phyloP scores from a whole-genome alignment of 139 green algal species.

The Chlorella sp. region DNA sequence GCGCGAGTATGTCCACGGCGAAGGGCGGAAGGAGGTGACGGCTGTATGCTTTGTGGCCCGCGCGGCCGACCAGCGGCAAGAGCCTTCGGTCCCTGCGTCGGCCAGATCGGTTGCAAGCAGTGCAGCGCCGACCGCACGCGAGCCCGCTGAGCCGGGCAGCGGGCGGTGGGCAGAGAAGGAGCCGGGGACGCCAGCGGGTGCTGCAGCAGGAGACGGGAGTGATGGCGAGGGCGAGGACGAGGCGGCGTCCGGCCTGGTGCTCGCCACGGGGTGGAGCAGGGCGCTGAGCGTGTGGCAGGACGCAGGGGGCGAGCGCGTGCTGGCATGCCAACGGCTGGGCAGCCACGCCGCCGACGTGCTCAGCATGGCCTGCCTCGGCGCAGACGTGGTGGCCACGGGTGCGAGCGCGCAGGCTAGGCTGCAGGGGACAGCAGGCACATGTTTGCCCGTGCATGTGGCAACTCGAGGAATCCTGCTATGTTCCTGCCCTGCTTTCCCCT shows the following conservation, averaged over 20 bases:
- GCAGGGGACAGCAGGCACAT: too few species aligned
- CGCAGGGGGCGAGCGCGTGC: conserved; percentile 48
- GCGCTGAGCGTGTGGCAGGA: conserved; percentile 82
- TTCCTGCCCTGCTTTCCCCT: too few species aligned
- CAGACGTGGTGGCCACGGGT: conserved; percentile 65
- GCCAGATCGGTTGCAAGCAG: too few species aligned
- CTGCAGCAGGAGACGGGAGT: background rate
- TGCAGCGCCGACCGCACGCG: too few species aligned
- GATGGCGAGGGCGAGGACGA: background rate
- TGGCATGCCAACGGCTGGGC: conserved; percentile 53
- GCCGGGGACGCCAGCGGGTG: background rate
- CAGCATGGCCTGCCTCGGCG: conserved; percentile 6
- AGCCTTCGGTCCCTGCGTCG: too few species aligned
- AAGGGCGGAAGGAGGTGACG: conserved; percentile 50
- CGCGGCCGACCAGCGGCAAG: background rate
- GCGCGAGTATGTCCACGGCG: conserved; percentile 44
- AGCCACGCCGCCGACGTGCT: conserved; percentile 49
- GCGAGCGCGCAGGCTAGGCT: too few species aligned
- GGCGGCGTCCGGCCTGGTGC: background rate
- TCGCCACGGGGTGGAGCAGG: conserved; percentile 76
- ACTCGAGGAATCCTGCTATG: too few species aligned
- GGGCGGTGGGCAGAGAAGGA: too few species aligned
- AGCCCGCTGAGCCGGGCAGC: too few species aligned
- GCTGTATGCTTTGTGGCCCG: conserved; percentile 23
- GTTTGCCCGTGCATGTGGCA: too few species aligned